These are phyloP conservation scores for Tylopilus sp. DNA, from an alignment of 768 basidiomycete genomes.

Conservation along the genomic window DNA sequence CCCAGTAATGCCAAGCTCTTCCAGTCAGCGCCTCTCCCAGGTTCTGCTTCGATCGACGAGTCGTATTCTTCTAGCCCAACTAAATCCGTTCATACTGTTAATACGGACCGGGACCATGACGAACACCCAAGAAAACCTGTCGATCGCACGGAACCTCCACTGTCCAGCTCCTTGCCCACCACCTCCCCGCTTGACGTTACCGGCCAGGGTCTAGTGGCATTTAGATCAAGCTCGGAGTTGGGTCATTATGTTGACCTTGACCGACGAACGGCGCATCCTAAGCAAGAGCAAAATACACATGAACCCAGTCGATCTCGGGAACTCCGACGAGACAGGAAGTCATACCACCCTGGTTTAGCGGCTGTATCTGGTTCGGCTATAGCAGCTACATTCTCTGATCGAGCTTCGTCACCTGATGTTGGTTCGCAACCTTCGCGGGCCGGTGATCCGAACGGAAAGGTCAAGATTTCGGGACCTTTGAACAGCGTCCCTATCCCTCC, in stretches of 20 bases:
- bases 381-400: slow-evolving; percentile 33
- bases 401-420: slow-evolving; percentile 47
- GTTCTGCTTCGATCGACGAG: slow-evolving; percentile 22
- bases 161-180: slow-evolving; percentile 59
- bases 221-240: slow-evolving; percentile 75
- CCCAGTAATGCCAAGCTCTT: slow-evolving; percentile 56
- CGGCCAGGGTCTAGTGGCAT: slow-evolving; percentile 26
- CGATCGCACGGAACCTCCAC: slow-evolving; percentile 52
- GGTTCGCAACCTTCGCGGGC: slow-evolving; percentile 45
- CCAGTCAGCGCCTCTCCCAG: slow-evolving; percentile 33
- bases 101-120: slow-evolving; percentile 30
- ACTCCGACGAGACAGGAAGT: slow-evolving; percentile 51
- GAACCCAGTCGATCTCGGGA: slow-evolving; percentile 54
- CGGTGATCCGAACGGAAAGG: slow-evolving; percentile 57
- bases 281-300: slow-evolving; percentile 46
- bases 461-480: slow-evolving; percentile 88
- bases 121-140: slow-evolving; percentile 37
- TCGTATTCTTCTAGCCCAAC: slow-evolving; percentile 50
- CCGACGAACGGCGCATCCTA: slow-evolving; percentile 26
- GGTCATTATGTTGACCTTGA: slow-evolving; percentile 76
- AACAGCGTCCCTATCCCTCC: slow-evolving; percentile 81
- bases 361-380: slow-evolving; percentile 47
- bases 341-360: slow-evolving; percentile 59
- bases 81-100: slow-evolving; percentile 47
- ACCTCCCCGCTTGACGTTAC: slow-evolving; percentile 42